Base-by-base conservation (phyloP, 805 yeast species). In the Pichia paraexigua region DNA sequence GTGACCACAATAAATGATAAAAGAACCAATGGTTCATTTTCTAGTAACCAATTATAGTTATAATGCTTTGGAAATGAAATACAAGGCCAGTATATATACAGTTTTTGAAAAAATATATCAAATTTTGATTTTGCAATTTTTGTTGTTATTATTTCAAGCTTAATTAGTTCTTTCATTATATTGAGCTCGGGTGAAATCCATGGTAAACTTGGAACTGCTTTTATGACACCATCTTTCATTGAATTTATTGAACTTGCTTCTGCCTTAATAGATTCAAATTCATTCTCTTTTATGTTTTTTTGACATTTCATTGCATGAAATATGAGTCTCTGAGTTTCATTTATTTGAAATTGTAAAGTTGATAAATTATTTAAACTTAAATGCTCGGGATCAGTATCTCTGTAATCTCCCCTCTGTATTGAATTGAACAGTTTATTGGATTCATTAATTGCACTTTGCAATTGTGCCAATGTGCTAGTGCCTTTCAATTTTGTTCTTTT, bases 21-120 rank as follows among this genome's bases (percentile, higher is more conserved):
- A 18, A 78, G 61, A 1, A 76, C 59, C 42, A 76, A 53, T 0
- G 82, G 82, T 40, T 72, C 70, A 43, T 71, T 60, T 21, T 71
- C 71, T 13, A 71, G 45, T 20, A 77, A 55, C 60, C 67, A 67
- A 18, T 75, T 72, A 54, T 71, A 77, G 17, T 70, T 63, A 30
- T 67, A 67, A 41, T 59, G 52, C 0, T 49, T 32, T 0, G 81
- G 74, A 30, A 78, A 60, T 17, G 77, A 67, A 3, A 76, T 65
- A 42, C 75, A 67, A 10, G 83, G 83, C 71, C 77, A 78, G 58
- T 65, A 76, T 13, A 71, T 66, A 17, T 74, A 58, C 63, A 77
- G 66, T 13, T 71, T 67, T 9, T 63, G 46, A 15, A 68, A 57
- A 54, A 77, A 78, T 47, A 56, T 63, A 8, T 60, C 54, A 49